Conservation (phyloP, 83 land plant species). For the Picea engelmannii region DNA sequence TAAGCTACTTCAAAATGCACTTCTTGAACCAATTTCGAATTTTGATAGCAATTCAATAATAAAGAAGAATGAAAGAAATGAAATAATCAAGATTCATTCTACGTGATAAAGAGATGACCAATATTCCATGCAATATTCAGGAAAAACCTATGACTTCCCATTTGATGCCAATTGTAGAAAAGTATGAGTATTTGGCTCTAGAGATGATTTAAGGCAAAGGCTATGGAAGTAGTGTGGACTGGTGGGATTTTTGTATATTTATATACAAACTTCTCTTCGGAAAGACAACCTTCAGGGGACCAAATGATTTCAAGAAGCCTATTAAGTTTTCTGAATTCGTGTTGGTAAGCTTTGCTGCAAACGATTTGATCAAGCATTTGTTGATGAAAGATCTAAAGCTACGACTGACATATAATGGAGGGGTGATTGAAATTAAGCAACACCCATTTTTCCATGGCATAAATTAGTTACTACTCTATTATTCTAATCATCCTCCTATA, state of each 20-base stretch:
- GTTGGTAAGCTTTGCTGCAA: conserved; percentile 40
- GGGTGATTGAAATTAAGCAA: conserved; percentile 64
- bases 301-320: conserved; percentile 57
- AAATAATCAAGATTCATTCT: conserved; percentile 1
- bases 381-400: conserved; percentile 58
- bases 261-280: conserved; percentile 75
- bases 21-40: no score
- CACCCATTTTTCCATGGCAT: conserved; percentile 75
- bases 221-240: conserved; percentile 50
- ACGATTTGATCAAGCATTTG: conserved; percentile 55
- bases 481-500: conserved; percentile 37
- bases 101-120: not conserved
- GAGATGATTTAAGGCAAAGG: conserved; percentile 68
- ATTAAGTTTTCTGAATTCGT: conserved; percentile 57
- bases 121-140: conserved; percentile 32
- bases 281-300: conserved; percentile 63
- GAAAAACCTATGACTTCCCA: conserved; percentile 58
- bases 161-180: conserved; percentile 67
- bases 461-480: conserved; percentile 65
- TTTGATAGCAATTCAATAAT: no score
- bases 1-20: no score
- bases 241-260: conserved; percentile 83
- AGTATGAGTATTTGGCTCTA: conserved; percentile 69
- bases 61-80: conserved; percentile 5
- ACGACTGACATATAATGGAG: conserved; percentile 51